Evolutionary conservation across 306 rosid species (phyloP).

Genomic region (Cicer pinnatifidum): DNA sequence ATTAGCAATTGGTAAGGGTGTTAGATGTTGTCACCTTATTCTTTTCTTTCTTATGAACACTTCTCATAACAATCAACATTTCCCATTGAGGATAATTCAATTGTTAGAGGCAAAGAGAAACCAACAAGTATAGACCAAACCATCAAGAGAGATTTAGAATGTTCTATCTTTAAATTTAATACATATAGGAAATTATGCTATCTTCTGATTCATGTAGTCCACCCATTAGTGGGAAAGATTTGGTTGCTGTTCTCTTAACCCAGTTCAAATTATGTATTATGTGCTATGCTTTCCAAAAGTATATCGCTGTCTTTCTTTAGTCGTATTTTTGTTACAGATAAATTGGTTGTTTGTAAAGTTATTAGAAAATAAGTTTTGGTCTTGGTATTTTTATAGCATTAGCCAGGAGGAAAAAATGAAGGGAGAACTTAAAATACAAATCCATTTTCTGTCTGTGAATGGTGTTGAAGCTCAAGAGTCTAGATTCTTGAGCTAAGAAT

Average conservation of each 20-base stretch:
- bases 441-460: background rate
- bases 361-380: background rate
- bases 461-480: background rate
- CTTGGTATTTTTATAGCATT: background rate
- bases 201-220: background rate
- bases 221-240: background rate
- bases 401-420: background rate
- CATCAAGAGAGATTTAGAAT: background rate
- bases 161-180: background rate
- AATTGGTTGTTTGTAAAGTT: background rate
- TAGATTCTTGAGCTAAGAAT: background rate
- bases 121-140: background rate
- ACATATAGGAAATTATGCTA: background rate
- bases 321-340: background rate
- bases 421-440: background rate
- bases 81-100: background rate
- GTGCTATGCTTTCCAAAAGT: background rate
- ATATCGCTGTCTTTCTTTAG: background rate
- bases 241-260: background rate
- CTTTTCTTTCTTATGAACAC: no score
- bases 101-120: background rate
- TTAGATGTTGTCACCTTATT: no score
- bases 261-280: no score
- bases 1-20: no score
- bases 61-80: no score